These are phyloP conservation scores for Secale cereale DNA, from an alignment of 176 grass and related monocot genomes.

Conservation along the genomic window DNA sequence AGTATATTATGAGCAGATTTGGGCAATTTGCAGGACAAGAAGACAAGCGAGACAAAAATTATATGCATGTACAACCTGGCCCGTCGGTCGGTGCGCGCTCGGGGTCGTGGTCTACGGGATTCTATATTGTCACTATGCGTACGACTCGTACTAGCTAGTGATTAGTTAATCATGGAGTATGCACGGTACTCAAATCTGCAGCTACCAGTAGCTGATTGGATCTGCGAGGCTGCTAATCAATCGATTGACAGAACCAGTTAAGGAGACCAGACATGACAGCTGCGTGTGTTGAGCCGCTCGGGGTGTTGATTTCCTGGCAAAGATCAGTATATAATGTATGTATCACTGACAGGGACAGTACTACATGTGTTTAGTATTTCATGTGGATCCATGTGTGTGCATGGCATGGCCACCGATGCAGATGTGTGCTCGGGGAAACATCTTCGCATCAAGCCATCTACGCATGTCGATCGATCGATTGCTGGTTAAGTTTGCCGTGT, in stretches of 20 bases:
- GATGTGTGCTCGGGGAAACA: neutral
- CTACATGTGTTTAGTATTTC: neutral
- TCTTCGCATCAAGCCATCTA: neutral
- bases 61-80: neutral
- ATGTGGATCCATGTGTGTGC: neutral
- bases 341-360: neutral
- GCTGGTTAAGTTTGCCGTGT: neutral
- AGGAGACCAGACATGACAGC: neutral
- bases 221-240: constrained; percentile 9
- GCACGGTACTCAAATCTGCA: neutral
- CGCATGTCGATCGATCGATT: too few relatives aligned
- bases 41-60: neutral
- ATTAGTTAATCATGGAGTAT: neutral
- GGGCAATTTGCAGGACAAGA: neutral
- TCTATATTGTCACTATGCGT: neutral
- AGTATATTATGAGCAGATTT: neutral
- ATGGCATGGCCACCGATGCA: neutral
- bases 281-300: neutral
- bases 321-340: neutral
- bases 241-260: neutral
- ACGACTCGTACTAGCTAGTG: neutral
- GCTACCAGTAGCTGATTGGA: neutral
- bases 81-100: neutral
- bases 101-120: constrained; percentile 1
- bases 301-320: neutral